Conservation (phyloP, 2,329 filamentous ascomycete species). For the Aspergillus oerlinghausenensis region DNA sequence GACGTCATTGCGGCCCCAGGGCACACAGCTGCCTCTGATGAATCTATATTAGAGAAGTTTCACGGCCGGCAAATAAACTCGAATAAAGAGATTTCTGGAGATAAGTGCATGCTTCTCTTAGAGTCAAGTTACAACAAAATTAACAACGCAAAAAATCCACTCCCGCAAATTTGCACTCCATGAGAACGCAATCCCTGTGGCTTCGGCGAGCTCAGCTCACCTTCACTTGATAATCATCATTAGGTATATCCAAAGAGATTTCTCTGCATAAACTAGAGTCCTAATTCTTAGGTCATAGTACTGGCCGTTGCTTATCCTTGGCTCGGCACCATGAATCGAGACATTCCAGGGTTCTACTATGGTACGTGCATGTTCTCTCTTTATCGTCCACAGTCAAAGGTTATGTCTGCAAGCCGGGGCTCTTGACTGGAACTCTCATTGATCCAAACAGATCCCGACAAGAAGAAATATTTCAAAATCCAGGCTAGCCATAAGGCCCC, state of each 20-base stretch:
- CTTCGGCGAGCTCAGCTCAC: background rate
- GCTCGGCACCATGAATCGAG: constrained; percentile 21
- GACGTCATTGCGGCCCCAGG: background rate
- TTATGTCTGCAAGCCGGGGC: background rate
- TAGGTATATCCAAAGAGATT: background rate
- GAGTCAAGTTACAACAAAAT: background rate
- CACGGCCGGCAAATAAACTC: background rate
- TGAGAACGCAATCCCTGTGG: background rate
- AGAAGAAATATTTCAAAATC: constrained; percentile 65
- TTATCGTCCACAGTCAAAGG: background rate
- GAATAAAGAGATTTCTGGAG: background rate
- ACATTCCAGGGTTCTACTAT: constrained; percentile 33
- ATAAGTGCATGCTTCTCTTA: background rate
- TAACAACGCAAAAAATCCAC: background rate
- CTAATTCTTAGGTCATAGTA: background rate
- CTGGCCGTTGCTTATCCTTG: background rate
- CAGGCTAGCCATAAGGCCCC: constrained; percentile 52
- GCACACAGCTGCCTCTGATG: background rate
- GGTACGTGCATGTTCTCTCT: constrained; percentile 17
- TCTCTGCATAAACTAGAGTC: background rate
- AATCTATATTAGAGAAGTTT: background rate
- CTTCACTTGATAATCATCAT: background rate
- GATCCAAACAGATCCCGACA: constrained; percentile 40
- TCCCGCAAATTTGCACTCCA: background rate
- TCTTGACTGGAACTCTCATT: background rate